Conservation (phyloP, 2,329 filamentous ascomycete species). For the Aspergillus sp. region DNA sequence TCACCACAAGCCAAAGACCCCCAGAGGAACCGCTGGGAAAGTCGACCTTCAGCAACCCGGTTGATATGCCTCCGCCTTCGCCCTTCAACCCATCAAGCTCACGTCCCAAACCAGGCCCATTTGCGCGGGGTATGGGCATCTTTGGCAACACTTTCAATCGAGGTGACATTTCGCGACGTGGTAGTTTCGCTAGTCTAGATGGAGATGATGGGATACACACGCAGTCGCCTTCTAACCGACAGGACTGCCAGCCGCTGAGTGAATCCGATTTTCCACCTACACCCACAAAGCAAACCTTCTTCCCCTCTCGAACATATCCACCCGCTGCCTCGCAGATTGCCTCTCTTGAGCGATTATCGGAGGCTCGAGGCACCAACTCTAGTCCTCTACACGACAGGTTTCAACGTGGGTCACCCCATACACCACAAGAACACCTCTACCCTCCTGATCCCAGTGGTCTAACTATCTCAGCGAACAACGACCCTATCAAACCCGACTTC, state of each 20-base stretch:
- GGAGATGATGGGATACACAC: conserved; percentile 71
- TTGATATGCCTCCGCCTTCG: conserved; percentile 79
- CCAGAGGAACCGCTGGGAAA: conserved; percentile 66
- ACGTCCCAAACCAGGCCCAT: conserved; percentile 68
- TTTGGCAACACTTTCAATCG: conserved; percentile 62
- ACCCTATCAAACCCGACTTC: conserved; percentile 47
- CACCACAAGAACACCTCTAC: conserved; percentile 74
- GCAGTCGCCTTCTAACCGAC: conserved; percentile 59
- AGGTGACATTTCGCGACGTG: conserved; percentile 57
- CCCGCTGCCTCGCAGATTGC: conserved; percentile 38
- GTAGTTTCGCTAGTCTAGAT: conserved; percentile 80
- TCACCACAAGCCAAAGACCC: conserved; percentile 65
- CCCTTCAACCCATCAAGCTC: conserved; percentile 72
- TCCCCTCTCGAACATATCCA: conserved; percentile 42
- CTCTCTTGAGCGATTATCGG: conserved; percentile 41
- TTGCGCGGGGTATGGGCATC: conserved; percentile 66
- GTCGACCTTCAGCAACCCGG: conserved; percentile 67
- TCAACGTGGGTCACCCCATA: conserved; percentile 67
- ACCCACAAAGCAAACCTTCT: conserved; percentile 71
- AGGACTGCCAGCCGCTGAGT: conserved; percentile 60
- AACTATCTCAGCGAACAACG: conserved; percentile 72
- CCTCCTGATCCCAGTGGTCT: conserved; percentile 81
- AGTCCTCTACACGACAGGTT: conserved; percentile 65
- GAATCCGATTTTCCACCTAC: conserved; percentile 87
- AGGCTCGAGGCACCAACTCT: conserved; percentile 42